These are phyloP conservation scores for Chlamydomonas sphaeroides DNA, from an alignment of 139 green algal genomes.

Conservation along the genomic window DNA sequence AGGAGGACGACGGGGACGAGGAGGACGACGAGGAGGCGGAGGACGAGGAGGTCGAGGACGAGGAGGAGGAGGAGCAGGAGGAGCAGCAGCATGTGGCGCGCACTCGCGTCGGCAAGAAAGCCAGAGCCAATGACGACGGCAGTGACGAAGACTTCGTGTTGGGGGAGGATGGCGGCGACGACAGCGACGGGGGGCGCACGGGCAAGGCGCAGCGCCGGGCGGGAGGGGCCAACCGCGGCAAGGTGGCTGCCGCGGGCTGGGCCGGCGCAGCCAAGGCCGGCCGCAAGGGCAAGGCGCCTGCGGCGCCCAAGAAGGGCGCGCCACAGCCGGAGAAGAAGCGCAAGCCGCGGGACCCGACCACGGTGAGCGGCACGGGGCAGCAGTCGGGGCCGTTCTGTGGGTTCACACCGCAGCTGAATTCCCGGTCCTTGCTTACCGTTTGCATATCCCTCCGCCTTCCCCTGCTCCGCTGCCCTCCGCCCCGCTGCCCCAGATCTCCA, in stretches of 20 bases:
- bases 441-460: no score
- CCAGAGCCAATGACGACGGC: not conserved
- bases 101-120: no score
- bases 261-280: not conserved
- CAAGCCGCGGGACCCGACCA: constrained; percentile 32
- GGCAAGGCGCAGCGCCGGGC: not conserved
- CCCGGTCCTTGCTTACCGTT: no score
- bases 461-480: not conserved
- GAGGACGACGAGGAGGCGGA: no score
- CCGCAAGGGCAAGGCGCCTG: constrained; percentile 20
- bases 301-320: constrained; percentile 1
- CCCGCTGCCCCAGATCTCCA: constrained; percentile 16
- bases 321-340: constrained; percentile 31
- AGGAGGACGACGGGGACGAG: no score
- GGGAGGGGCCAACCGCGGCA: not conserved
- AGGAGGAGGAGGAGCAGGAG: no score
- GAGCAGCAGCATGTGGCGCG: no score
- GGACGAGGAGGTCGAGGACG: no score
- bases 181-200: constrained; percentile 22
- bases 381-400: no score
- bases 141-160: not conserved
- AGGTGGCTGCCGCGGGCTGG: not conserved
- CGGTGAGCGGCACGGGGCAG: not conserved
- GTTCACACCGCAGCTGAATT: no score
- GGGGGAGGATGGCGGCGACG: not conserved